Conservation (phyloP, 192 early-diverging fungal species). For the Backusella luteola region DNA sequence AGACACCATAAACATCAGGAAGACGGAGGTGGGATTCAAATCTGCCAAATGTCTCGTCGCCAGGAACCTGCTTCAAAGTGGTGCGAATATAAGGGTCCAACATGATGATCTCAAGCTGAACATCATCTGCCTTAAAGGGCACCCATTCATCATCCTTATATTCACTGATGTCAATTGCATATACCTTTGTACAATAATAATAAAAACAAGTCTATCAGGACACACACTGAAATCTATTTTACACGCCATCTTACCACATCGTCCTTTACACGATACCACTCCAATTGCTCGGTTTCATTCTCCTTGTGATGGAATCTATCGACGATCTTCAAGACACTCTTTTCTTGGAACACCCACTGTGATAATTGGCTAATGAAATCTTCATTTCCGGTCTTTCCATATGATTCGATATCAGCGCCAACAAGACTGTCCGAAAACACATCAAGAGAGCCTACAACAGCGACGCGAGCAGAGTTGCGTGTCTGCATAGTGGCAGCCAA, state of each 20-base stretch:
- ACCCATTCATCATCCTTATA: constrained; percentile 78
- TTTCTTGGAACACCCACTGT: constrained; percentile 94
- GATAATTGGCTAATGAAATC: constrained; percentile 72
- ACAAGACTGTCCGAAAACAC: constrained; percentile 71
- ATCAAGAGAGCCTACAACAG: constrained; percentile 77
- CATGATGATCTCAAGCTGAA: constrained; percentile 96
- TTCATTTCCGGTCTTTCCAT: constrained; percentile 59
- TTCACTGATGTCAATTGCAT: constrained; percentile 78
- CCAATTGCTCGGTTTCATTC: constrained; percentile 61
- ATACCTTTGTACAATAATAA: constrained; percentile 50
- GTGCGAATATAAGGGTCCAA: constrained; percentile 93
- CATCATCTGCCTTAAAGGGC: constrained; percentile 75
- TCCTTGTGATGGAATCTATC: constrained; percentile 63
- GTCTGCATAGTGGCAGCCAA: constrained; percentile 89
- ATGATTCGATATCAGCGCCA: constrained; percentile 17
- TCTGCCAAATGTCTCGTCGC: constrained; percentile 35
- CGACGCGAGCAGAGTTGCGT: constrained; percentile 82
- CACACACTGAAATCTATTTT: neutral
- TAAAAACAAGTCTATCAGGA: neutral
- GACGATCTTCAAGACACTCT: constrained; percentile 78
- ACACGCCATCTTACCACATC: constrained; percentile 59
- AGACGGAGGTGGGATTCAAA: constrained; percentile 53
- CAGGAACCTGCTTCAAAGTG: constrained; percentile 55
- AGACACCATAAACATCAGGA: constrained; percentile 97
- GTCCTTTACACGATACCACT: constrained; percentile 92